Evolutionary conservation across 2,329 filamentous ascomycete species (phyloP).

Genomic region (Ophiostoma triangulosporum): DNA sequence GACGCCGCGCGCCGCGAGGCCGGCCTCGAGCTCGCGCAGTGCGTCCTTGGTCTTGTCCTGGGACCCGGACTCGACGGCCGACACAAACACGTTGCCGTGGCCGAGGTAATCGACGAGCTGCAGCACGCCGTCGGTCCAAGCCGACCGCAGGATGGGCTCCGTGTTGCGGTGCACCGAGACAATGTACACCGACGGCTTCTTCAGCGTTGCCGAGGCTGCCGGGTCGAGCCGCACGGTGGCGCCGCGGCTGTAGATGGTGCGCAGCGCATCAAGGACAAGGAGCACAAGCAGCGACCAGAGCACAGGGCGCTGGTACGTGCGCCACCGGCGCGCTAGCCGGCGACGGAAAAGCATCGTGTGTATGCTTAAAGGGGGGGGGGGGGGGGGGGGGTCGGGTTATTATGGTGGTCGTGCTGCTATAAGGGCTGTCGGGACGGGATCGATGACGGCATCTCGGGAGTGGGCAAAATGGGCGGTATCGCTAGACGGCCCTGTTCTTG

Average conservation of each 20-base stretch:
- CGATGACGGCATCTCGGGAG: not conserved
- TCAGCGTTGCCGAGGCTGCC: constrained; percentile 12
- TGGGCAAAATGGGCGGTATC: not conserved
- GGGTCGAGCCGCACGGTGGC: constrained; percentile 3
- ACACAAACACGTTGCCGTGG: constrained; percentile 48
- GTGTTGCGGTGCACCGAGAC: constrained; percentile 56
- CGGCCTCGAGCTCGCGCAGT: constrained; percentile 39
- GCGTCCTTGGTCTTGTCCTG: constrained; percentile 53
- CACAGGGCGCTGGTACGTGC: constrained; percentile 21
- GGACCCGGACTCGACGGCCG: constrained; percentile 53
- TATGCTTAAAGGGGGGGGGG: not conserved
- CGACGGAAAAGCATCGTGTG: constrained; percentile 22
- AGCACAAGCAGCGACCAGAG: constrained; percentile 20
- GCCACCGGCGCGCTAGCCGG: constrained; percentile 18
- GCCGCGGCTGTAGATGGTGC: constrained; percentile 9
- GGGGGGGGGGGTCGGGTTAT: not conserved
- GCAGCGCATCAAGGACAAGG: constrained; percentile 22
- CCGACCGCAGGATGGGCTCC: constrained; percentile 40
- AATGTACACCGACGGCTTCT: constrained; percentile 41
- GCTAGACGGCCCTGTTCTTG: too few species aligned
- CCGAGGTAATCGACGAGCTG: constrained; percentile 43
- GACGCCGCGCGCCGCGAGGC: constrained; percentile 37
- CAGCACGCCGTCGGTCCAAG: constrained; percentile 47
- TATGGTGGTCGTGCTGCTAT: not conserved
- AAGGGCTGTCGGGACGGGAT: not conserved